A percentile compares a stretch with the other conserved stretches of the same genome.
These are phyloP conservation scores for Coniochaeta sp. DNA, from an alignment of 2,329 filamentous ascomycete species.

Conservation along the genomic window DNA sequence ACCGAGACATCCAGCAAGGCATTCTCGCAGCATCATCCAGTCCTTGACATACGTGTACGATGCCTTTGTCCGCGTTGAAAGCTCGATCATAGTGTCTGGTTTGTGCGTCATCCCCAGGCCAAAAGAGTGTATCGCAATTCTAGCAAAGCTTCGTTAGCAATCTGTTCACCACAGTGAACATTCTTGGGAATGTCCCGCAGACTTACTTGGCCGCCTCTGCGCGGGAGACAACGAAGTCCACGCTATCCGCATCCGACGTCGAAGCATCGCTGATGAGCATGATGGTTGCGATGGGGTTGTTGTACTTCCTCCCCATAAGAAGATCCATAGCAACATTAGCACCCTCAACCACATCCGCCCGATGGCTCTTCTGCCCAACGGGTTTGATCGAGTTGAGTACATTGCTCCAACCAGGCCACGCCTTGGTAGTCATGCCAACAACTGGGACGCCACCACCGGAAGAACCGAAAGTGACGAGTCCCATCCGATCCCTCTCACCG, in stretches of 20 bases:
- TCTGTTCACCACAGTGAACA: conserved; percentile 2
- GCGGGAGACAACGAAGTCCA: conserved; percentile 94
- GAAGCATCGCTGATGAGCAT: conserved; percentile 96
- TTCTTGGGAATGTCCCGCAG: background rate
- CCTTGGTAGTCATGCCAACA: conserved; percentile 96
- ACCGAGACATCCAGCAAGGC: conserved; percentile 86
- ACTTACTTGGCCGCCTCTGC: conserved; percentile 93
- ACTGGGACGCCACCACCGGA: conserved; percentile 88
- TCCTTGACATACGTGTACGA: conserved; percentile 98
- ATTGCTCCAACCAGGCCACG: conserved; percentile 86
- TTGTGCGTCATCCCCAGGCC: conserved; percentile 95
- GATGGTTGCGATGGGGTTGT: conserved; percentile 91
- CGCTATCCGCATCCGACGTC: conserved; percentile 86
- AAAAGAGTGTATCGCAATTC: conserved; percentile 93
- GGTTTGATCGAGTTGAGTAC: conserved; percentile 83
- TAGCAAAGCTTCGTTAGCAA: conserved; percentile 28
- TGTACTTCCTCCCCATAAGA: conserved; percentile 94
- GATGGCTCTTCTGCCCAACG: conserved; percentile 91
- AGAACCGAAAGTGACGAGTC: conserved; percentile 92
- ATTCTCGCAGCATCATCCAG: conserved; percentile 99
- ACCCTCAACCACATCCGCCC: conserved; percentile 93
- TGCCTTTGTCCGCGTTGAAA: conserved; percentile 91
- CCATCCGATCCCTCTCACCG: conserved; percentile 92
- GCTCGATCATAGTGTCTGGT: conserved; percentile 96
- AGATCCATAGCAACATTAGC: conserved; percentile 98